Conservation (phyloP, 208 protist species). For the Trypanosoma caninum region DNA sequence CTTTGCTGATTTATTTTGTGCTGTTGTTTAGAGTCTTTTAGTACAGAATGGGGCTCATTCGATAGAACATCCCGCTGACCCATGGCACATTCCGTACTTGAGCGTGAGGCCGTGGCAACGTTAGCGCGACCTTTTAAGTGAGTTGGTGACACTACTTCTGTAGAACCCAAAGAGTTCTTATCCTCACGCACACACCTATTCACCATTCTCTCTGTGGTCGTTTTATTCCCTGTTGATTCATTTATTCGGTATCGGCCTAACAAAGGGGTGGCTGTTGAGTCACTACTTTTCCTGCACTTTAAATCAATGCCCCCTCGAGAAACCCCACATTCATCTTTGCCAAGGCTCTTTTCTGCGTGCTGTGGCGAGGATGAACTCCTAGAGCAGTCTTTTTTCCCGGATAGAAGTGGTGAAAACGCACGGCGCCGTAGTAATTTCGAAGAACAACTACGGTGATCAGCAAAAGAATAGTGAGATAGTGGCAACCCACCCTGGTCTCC, state of each 20-base stretch:
- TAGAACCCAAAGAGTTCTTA: background rate
- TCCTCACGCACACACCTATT: background rate
- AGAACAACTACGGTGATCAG: constrained; percentile 42
- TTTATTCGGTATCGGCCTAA: constrained; percentile 10
- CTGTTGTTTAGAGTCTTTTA: background rate
- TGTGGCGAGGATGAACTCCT: background rate
- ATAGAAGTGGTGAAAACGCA: background rate
- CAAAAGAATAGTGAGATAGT: constrained; percentile 24
- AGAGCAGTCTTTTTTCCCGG: background rate
- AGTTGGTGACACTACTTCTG: background rate
- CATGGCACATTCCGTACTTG: background rate
- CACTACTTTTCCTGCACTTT: background rate
- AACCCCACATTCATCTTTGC: background rate
- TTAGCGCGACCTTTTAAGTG: background rate
- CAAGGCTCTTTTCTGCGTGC: background rate
- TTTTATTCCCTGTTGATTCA: background rate
- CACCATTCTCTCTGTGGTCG: background rate
- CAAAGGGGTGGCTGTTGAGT: background rate
- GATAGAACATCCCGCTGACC: background rate
- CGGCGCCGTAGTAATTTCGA: constrained; percentile 39
- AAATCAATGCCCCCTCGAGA: background rate
- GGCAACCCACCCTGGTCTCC: background rate
- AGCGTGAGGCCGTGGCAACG: background rate
- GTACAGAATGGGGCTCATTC: background rate
- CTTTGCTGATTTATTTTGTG: background rate